Evolutionary conservation across 176 grass and related monocot species (phyloP).

Genomic region (bread wheat (Triticum aestivum)): IWGSC_CS_RefSeq_v2.1 NC_057798.1:217156779-217157278

Average conservation of each 20-base stretch:
- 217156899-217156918: slow-evolving; percentile 82
- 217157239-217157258: neutral
- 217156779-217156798: slow-evolving; percentile 75
- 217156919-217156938: slow-evolving; percentile 79
- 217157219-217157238: slow-evolving; percentile 8
- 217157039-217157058: slow-evolving; percentile 96
- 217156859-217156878: slow-evolving; percentile 87
- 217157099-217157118: slow-evolving; percentile 94
- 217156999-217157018: slow-evolving; percentile 98
- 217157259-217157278: neutral
- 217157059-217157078: slow-evolving; percentile 93
- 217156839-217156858: slow-evolving; percentile 76
- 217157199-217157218: neutral
- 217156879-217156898: slow-evolving; percentile 85
- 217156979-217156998: slow-evolving; percentile 95
- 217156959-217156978: slow-evolving; percentile 82
- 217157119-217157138: slow-evolving; percentile 96
- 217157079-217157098: slow-evolving; percentile 85
- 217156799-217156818: slow-evolving; percentile 64
- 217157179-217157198: neutral
- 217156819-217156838: slow-evolving; percentile 74
- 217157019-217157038: slow-evolving; percentile 88
- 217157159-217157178: slow-evolving; percentile 20
- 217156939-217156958: slow-evolving; percentile 98
- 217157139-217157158: slow-evolving; percentile 72